Percentiles rank a stretch among this genome's conserved stretches.
Evolutionary conservation across 805 yeast genomes (phyloP).

Genomic region (Priceomyces carsonii): DNA sequence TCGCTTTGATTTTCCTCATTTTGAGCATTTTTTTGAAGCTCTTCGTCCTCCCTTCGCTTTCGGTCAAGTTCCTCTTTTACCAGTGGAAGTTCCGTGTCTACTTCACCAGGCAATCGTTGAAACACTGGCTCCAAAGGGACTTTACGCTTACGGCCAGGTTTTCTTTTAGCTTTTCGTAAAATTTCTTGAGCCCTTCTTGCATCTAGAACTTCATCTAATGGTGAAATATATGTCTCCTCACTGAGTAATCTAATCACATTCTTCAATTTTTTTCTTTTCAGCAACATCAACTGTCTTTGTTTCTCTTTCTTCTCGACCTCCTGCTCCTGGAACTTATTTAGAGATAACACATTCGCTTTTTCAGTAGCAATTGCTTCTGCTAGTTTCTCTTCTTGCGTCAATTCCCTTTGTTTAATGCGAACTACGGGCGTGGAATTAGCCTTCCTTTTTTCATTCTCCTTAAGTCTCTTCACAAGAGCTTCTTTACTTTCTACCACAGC

Average conservation of each 20-base stretch:
- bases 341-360: conserved; percentile 66
- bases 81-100: conserved; percentile 26
- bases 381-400: conserved; percentile 71
- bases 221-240: conserved; percentile 53
- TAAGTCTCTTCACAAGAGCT: conserved; percentile 70
- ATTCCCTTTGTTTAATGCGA: conserved; percentile 43
- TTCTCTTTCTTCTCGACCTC: conserved; percentile 78
- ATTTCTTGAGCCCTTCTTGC: conserved; percentile 41
- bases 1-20: conserved; percentile 6
- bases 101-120: conserved; percentile 34
- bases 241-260: conserved; percentile 58
- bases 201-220: conserved; percentile 61
- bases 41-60: conserved; percentile 20
- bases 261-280: conserved; percentile 59
- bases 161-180: conserved; percentile 40
- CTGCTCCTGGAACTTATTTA: conserved; percentile 78
- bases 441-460: conserved; percentile 64
- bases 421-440: conserved; percentile 46
- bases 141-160: conserved; percentile 47
- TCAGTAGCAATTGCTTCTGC: conserved; percentile 91
- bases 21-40: conserved; percentile 4
- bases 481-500: conserved; percentile 77
- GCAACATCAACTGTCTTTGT: conserved; percentile 70
- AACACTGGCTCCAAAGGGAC: conserved; percentile 9
- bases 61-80: conserved; percentile 26